phyloP scores from a whole-genome alignment of 2,329 filamentous ascomycete genomes.

The Cladophialophora chaetospira region DNA sequence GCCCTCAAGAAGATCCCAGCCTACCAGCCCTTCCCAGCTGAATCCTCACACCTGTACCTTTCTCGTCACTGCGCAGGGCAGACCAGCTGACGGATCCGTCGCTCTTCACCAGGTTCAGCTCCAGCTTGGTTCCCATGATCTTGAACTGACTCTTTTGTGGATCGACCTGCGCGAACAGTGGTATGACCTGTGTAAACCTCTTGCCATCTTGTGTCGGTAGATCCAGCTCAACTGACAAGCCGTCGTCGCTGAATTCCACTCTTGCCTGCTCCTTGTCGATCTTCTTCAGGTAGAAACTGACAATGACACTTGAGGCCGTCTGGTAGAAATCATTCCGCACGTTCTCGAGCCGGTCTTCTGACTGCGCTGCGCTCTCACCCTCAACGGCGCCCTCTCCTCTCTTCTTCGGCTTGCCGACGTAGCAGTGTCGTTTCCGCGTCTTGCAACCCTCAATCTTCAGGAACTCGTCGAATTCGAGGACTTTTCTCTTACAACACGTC shows the following conservation, averaged over 20 bases:
- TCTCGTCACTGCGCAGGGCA: slow-evolving; percentile 77
- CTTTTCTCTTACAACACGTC: slow-evolving; percentile 91
- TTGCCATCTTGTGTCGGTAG: slow-evolving; percentile 85
- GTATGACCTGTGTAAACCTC: slow-evolving; percentile 72
- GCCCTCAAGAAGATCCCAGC: slow-evolving; percentile 38
- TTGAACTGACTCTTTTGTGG: slow-evolving; percentile 73
- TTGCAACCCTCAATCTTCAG: slow-evolving; percentile 92
- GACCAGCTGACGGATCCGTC: slow-evolving; percentile 72
- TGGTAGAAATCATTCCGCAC: slow-evolving; percentile 89
- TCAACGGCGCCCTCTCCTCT: slow-evolving; percentile 66
- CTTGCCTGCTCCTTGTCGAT: slow-evolving; percentile 80
- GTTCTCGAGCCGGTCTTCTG: slow-evolving; percentile 24
- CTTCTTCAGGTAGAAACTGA: slow-evolving; percentile 94
- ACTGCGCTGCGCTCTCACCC: slow-evolving; percentile 50
- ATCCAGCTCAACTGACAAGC: slow-evolving; percentile 66
- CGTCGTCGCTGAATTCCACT: slow-evolving; percentile 64
- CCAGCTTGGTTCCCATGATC: slow-evolving; percentile 85
- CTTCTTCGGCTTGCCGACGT: slow-evolving; percentile 72
- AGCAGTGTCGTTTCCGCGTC: slow-evolving; percentile 79
- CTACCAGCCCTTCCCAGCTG: slow-evolving; percentile 81
- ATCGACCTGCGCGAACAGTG: slow-evolving; percentile 77
- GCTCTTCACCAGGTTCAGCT: slow-evolving; percentile 72
- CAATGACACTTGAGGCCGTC: slow-evolving; percentile 79
- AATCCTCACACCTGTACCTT: slow-evolving; percentile 74
- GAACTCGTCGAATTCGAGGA: slow-evolving; percentile 97